Evolutionary conservation across 129 eudicot species (phyloP).

Genomic region (Tagetes erecta): DNA sequence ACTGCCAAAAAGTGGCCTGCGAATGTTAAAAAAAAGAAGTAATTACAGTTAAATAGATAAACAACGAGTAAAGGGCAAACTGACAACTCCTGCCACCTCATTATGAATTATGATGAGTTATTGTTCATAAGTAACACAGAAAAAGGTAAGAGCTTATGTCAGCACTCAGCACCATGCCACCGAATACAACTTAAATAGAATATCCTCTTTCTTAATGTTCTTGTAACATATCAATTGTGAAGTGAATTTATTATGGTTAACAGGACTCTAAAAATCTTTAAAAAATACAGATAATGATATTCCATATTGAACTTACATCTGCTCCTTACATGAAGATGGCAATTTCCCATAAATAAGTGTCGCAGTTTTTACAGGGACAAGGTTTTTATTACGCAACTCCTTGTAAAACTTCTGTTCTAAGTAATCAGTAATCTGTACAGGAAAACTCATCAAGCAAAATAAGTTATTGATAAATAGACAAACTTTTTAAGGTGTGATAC

Average conservation of each 20-base stretch:
- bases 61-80: background rate
- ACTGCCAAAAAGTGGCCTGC: constrained; percentile 77
- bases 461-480: background rate
- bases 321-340: constrained; percentile 77
- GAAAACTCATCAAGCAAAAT: constrained; percentile 14
- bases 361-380: constrained; percentile 62
- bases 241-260: background rate
- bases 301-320: constrained; percentile 63
- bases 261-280: background rate
- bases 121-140: background rate
- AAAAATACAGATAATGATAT: background rate
- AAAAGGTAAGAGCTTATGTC: background rate
- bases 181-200: background rate
- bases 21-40: constrained; percentile 7
- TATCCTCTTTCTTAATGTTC: background rate
- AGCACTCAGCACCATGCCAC: background rate
- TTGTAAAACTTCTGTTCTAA: constrained; percentile 73
- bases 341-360: constrained; percentile 62
- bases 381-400: constrained; percentile 61
- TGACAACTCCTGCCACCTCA: background rate
- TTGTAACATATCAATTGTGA: constrained; percentile 1
- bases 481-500: constrained; percentile 2
- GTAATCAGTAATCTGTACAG: constrained; percentile 65
- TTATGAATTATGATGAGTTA: background rate
- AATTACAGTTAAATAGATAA: background rate